Percentiles rank a stretch among this genome's conserved stretches.
Evolutionary conservation across 225 moss, liverwort and hornwort genomes (phyloP).

Genomic region (Polytrichum formosum): DNA sequence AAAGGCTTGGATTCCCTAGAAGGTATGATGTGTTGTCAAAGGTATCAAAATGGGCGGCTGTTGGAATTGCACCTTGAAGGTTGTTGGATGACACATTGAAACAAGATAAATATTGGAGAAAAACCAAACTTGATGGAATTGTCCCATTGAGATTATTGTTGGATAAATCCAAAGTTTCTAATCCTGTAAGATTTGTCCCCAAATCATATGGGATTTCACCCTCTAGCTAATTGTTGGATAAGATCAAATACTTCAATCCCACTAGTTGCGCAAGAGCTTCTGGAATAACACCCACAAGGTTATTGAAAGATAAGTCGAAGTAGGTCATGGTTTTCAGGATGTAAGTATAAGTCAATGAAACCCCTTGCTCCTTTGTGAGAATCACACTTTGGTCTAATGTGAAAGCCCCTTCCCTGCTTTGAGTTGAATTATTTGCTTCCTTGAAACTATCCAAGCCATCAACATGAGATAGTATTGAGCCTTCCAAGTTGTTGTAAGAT

Average conservation of each 20-base stretch:
- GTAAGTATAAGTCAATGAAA: background rate
- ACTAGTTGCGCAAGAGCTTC: background rate
- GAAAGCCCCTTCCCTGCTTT: fast-evolving
- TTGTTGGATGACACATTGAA: too few relatives aligned
- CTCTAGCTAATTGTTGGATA: background rate
- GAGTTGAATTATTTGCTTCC: fast-evolving
- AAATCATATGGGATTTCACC: background rate
- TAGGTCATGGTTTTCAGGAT: background rate
- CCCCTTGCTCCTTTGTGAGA: background rate
- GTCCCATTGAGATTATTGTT: background rate
- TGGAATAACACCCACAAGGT: background rate
- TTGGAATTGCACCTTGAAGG: too few relatives aligned
- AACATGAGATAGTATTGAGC: background rate
- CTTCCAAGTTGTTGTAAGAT: background rate
- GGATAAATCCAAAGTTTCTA: background rate
- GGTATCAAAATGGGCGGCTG: too few relatives aligned
- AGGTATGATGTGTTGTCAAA: too few relatives aligned
- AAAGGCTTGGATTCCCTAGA: too few relatives aligned
- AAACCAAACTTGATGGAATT: too few relatives aligned
- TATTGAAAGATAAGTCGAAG: background rate
- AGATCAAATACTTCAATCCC: background rate
- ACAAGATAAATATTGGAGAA: too few relatives aligned
- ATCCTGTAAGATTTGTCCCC: background rate
- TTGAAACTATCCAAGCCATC: background rate
- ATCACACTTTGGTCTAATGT: fast-evolving